phyloP scores from a whole-genome alignment of 352 stramenopile genomes.

The Blastocystis sp. region DNA sequence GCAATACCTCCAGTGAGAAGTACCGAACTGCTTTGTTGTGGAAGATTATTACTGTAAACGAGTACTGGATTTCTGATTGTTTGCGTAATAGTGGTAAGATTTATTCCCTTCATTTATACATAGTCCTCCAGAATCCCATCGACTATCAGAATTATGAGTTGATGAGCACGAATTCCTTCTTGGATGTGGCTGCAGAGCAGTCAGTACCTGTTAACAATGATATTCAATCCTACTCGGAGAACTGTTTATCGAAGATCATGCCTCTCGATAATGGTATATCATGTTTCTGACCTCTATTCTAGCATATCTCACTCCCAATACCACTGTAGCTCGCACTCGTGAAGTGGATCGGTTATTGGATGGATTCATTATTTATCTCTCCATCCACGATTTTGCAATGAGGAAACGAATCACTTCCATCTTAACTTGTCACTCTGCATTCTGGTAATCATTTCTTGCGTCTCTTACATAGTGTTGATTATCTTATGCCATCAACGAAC shows the following conservation, averaged over 20 bases:
- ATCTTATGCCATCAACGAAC: background rate
- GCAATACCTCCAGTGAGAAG: slow-evolving; percentile 43
- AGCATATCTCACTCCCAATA: slow-evolving; percentile 59
- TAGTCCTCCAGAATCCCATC: slow-evolving; percentile 37
- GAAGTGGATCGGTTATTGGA: slow-evolving; percentile 50
- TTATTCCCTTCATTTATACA: background rate
- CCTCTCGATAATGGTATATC: slow-evolving; percentile 38
- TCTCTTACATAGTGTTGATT: slow-evolving; percentile 8
- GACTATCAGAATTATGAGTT: slow-evolving; percentile 53
- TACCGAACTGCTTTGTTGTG: background rate
- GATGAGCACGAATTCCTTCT: background rate
- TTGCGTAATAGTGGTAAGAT: background rate
- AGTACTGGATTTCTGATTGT: slow-evolving; percentile 37
- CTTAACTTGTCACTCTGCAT: slow-evolving; percentile 15
- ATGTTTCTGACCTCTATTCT: no score
- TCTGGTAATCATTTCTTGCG: background rate
- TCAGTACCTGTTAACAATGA: background rate
- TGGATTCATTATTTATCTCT: slow-evolving; percentile 36
- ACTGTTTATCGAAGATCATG: slow-evolving; percentile 11
- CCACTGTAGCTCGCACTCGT: slow-evolving; percentile 11
- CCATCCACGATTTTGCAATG: background rate
- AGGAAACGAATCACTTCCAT: background rate
- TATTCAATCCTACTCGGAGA: background rate
- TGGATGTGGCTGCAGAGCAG: background rate
- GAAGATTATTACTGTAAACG: slow-evolving; percentile 48